phyloP scores from a whole-genome alignment of 2,329 filamentous ascomycete genomes.

The Allantophomopsis lycopodina region DNA sequence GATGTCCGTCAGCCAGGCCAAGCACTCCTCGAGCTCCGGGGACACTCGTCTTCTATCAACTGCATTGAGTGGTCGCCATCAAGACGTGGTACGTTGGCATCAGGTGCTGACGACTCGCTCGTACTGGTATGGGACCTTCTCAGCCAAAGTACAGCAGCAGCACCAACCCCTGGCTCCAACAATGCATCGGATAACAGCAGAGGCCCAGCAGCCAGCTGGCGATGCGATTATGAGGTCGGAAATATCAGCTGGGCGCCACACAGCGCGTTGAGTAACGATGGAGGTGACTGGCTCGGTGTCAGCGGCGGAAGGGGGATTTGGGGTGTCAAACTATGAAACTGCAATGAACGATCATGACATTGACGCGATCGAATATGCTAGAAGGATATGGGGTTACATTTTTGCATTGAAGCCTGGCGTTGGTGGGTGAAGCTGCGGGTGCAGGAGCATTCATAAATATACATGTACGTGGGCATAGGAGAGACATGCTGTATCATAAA shows the following conservation, averaged over 20 bases:
- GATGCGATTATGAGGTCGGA: conserved; percentile 75
- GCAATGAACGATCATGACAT: no score
- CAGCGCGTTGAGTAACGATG: conserved; percentile 49
- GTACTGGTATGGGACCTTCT: conserved; percentile 92
- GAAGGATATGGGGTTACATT: no score
- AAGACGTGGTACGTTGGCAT: conserved; percentile 76
- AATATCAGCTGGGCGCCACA: conserved; percentile 79
- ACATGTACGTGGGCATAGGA: no score
- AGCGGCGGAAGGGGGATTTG: conserved; percentile 70
- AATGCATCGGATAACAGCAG: conserved; percentile 43
- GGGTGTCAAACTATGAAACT: conserved; percentile 32
- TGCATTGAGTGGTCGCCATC: conserved; percentile 92
- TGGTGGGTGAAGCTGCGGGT: no score
- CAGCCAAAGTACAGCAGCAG: conserved; percentile 29
- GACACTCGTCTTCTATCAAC: conserved; percentile 75
- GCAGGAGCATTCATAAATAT: no score
- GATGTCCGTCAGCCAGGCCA: conserved; percentile 95
- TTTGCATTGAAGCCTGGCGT: no score
- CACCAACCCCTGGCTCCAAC: conserved; percentile 26
- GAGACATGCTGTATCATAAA: no score
- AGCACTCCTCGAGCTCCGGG: conserved; percentile 82
- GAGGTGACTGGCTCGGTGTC: conserved; percentile 74
- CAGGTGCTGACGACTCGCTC: conserved; percentile 81
- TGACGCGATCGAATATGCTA: no score
- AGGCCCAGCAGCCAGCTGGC: conserved; percentile 64